A percentile compares a stretch with the other conserved stretches of the same genome.
Conservation (phyloP, 208 protist genomes). For the Giardia duodenalis region DNA sequence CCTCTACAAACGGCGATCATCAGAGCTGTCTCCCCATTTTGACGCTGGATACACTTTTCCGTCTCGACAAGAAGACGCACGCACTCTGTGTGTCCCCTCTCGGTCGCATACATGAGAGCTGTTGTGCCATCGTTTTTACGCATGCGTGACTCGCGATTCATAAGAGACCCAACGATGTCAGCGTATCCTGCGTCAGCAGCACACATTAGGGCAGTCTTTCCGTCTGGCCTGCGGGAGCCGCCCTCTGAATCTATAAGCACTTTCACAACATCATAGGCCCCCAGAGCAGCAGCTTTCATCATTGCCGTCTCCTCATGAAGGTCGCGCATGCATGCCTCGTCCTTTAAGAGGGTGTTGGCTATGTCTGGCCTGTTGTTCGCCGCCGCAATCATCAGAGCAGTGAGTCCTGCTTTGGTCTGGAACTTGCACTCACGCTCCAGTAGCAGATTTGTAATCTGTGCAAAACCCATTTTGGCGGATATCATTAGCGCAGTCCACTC, state of each 20-base stretch:
- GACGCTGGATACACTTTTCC: background rate
- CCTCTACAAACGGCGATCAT: background rate
- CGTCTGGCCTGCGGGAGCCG: background rate
- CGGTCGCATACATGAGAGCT: background rate
- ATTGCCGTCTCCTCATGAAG: background rate
- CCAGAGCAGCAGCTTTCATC: background rate
- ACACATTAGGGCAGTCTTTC: conserved; percentile 21
- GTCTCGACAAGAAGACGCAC: background rate
- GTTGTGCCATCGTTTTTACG: background rate
- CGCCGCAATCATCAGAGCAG: background rate
- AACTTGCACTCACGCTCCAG: background rate
- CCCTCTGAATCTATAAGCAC: background rate
- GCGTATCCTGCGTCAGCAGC: background rate
- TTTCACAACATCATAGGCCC: background rate
- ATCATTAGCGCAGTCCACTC: conserved; percentile 4
- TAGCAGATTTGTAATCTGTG: background rate
- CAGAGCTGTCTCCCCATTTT: background rate
- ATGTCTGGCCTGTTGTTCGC: background rate
- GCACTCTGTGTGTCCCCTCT: background rate
- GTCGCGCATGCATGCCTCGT: background rate
- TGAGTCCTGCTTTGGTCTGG: background rate
- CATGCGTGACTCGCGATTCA: background rate
- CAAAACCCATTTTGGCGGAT: background rate
- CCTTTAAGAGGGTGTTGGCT: background rate
- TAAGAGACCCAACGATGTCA: background rate